Evolutionary conservation across 768 basidiomycete genomes (phyloP).

Genomic region (Russula compacta): DNA sequence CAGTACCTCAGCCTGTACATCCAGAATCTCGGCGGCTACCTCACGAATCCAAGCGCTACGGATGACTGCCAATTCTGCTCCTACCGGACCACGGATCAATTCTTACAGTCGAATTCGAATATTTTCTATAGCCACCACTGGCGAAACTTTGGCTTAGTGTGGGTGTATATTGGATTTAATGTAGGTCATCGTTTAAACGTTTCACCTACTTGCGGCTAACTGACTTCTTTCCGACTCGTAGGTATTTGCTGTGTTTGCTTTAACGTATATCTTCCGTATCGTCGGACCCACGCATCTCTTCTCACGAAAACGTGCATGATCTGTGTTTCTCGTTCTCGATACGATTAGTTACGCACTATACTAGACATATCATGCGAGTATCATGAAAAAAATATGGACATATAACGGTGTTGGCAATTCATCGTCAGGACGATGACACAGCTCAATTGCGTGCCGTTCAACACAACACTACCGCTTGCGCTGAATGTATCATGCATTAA

Average conservation of each 20-base stretch:
- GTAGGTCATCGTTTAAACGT: slow-evolving; percentile 26
- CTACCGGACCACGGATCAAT: slow-evolving; percentile 48
- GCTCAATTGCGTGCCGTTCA: no score
- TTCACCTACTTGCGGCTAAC: background rate
- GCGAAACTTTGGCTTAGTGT: slow-evolving; percentile 40
- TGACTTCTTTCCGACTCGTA: slow-evolving; percentile 19
- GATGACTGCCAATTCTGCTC: slow-evolving; percentile 46
- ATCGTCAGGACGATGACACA: no score
- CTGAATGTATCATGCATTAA: no score
- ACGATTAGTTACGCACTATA: background rate
- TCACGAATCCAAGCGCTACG: slow-evolving; percentile 33
- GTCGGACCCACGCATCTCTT: slow-evolving; percentile 19
- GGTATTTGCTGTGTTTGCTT: slow-evolving; percentile 37
- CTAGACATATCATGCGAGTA: background rate
- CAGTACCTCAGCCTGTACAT: slow-evolving; percentile 39
- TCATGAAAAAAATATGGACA: background rate
- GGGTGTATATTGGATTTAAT: slow-evolving; percentile 36
- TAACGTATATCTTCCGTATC: slow-evolving; percentile 53
- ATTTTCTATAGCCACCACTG: slow-evolving; percentile 47
- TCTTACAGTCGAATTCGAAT: slow-evolving; percentile 46
- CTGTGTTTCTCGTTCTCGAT: background rate
- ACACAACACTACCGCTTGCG: no score
- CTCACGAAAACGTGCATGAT: background rate
- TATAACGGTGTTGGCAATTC: background rate
- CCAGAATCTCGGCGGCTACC: slow-evolving; percentile 35